phyloP scores from a whole-genome alignment of 1,284 basidiomycete genomes.

The Taiwanofungus camphoratus region DNA sequence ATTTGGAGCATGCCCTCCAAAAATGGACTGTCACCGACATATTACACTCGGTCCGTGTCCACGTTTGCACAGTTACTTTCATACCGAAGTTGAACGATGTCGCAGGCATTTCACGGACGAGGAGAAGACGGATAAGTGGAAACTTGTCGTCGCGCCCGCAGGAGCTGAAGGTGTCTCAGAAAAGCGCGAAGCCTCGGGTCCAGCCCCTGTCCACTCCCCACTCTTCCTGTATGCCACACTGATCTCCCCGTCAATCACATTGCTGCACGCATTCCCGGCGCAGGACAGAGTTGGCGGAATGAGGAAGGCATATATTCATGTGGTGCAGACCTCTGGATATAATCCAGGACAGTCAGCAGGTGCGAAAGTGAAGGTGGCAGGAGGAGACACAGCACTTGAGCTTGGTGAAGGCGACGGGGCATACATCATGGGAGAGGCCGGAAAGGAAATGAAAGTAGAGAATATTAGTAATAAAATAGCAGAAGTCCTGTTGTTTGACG shows the following conservation, averaged over 20 bases:
- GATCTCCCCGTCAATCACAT: constrained; percentile 45
- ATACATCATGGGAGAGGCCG: constrained; percentile 48
- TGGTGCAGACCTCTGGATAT: constrained; percentile 75
- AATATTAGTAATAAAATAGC: constrained; percentile 56
- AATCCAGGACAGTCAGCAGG: constrained; percentile 48
- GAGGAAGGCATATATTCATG: constrained; percentile 60
- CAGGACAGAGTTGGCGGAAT: background rate
- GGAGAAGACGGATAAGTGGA: constrained; percentile 73
- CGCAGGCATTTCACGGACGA: constrained; percentile 70
- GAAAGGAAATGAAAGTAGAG: constrained; percentile 43
- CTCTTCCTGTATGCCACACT: constrained; percentile 64
- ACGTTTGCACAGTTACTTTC: background rate
- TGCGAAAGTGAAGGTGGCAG: constrained; percentile 38
- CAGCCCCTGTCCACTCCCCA: constrained; percentile 66
- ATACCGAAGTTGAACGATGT: background rate
- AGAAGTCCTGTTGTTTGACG: constrained; percentile 72
- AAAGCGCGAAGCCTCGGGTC: constrained; percentile 62
- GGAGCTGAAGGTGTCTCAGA: constrained; percentile 47
- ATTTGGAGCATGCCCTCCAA: constrained; percentile 78
- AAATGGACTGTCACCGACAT: constrained; percentile 58
- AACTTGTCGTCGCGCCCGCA: constrained; percentile 67
- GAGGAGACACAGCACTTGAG: constrained; percentile 35
- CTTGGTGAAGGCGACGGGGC: constrained; percentile 67
- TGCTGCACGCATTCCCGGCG: constrained; percentile 43
- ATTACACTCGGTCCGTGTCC: constrained; percentile 62